Evolutionary conservation across 2,329 filamentous ascomycete genomes (phyloP).

Genomic region (Fusarium beomiforme): DNA sequence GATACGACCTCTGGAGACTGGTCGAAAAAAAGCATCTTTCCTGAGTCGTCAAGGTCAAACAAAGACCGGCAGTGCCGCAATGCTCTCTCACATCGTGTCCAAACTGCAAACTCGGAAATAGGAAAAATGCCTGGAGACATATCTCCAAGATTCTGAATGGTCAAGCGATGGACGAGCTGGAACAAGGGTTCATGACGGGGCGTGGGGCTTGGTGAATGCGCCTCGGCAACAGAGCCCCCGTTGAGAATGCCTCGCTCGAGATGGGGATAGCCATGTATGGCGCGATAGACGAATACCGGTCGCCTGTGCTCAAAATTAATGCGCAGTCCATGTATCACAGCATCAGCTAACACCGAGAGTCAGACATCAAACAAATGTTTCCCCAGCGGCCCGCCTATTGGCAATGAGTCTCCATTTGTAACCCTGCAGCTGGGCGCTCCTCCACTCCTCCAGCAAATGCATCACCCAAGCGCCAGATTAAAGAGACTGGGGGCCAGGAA

Average conservation of each 20-base stretch:
- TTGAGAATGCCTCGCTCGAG: conserved; percentile 42
- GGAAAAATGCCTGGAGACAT: conserved; percentile 37
- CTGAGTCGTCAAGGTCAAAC: conserved; percentile 25
- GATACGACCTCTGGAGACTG: background rate
- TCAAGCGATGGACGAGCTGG: conserved; percentile 31
- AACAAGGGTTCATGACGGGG: conserved; percentile 30
- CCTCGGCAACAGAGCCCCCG: conserved; percentile 39
- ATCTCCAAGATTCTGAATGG: conserved; percentile 30
- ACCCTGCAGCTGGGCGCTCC: conserved; percentile 15
- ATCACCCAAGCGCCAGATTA: conserved; percentile 38
- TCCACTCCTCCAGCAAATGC: conserved; percentile 17
- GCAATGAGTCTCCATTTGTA: background rate
- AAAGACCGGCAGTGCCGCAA: conserved; percentile 25
- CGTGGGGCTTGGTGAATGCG: conserved; percentile 42
- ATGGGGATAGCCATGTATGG: background rate
- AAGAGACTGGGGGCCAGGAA: conserved; percentile 18
- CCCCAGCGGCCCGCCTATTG: conserved; percentile 10
- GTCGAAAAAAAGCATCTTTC: conserved; percentile 1
- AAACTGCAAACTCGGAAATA: conserved; percentile 17
- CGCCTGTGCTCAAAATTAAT: background rate
- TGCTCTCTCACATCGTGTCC: conserved; percentile 7
- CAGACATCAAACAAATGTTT: conserved; percentile 29
- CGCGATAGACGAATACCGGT: conserved; percentile 29
- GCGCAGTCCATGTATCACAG: conserved; percentile 3
- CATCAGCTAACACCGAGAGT: conserved; percentile 4